These are phyloP conservation scores for Boletus rubescentipes DNA, from an alignment of 768 basidiomycete species.

Conservation along the genomic window DNA sequence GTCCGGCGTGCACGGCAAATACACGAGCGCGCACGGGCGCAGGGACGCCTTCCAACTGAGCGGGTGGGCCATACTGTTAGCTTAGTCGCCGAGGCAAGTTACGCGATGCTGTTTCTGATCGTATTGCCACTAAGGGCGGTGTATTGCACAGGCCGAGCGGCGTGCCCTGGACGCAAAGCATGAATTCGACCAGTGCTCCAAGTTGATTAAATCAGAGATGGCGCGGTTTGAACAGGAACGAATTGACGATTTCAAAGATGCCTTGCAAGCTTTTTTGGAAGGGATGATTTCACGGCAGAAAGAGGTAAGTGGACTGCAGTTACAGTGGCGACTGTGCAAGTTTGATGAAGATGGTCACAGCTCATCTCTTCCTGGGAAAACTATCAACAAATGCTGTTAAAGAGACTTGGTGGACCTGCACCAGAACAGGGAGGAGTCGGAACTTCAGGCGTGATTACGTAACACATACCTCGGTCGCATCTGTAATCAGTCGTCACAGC, in stretches of 20 bases:
- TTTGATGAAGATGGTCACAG: conserved; percentile 35
- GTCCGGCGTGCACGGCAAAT: conserved; percentile 66
- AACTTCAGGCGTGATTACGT: conserved; percentile 2
- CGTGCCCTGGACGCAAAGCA: conserved; percentile 77
- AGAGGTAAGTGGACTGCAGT: conserved; percentile 46
- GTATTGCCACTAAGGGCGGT: background rate
- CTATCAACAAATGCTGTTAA: conserved; percentile 74
- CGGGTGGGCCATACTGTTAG: conserved; percentile 70
- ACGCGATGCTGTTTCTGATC: background rate
- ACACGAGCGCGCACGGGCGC: conserved; percentile 80
- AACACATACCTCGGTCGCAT: background rate
- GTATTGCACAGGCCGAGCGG: conserved; percentile 67
- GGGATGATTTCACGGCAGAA: conserved; percentile 86
- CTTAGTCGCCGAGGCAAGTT: conserved; percentile 75
- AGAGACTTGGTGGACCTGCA: conserved; percentile 31
- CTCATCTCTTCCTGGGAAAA: conserved; percentile 78
- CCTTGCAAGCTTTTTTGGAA: conserved; percentile 80
- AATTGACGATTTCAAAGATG: conserved; percentile 87
- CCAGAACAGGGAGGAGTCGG: background rate
- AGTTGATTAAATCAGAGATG: conserved; percentile 86
- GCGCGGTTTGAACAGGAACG: conserved; percentile 91
- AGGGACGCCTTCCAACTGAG: conserved; percentile 71
- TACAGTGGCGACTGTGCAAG: background rate
- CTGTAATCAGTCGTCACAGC: conserved; percentile 5
- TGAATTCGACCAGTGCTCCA: conserved; percentile 88